A percentile compares a stretch with the other conserved stretches of the same genome.
phyloP scores from a whole-genome alignment of 2,329 filamentous ascomycete genomes.

The Aotearoamyces nothofagi region DNA sequence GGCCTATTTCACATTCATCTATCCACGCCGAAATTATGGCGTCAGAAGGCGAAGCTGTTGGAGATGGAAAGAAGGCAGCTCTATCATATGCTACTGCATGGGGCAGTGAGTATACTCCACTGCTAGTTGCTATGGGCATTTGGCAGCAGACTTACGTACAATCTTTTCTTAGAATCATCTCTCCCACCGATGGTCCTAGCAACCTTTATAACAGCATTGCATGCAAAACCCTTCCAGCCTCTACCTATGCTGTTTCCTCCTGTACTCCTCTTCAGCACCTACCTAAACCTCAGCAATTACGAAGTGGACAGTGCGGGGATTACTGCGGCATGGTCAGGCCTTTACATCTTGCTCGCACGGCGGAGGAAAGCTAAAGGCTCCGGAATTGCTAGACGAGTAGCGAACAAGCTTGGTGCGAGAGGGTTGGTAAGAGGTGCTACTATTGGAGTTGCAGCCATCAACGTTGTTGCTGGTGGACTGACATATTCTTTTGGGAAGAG shows the following conservation, averaged over 20 bases:
- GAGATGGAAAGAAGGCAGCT: conserved; percentile 22
- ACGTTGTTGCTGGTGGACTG: conserved; percentile 32
- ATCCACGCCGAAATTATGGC: conserved; percentile 15
- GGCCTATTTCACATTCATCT: too few relatives aligned
- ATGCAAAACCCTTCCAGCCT: conserved; percentile 48
- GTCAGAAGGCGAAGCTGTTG: conserved; percentile 8
- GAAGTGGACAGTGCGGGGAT: conserved; percentile 48
- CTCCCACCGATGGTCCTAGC: conserved; percentile 50
- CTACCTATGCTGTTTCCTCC: conserved; percentile 55
- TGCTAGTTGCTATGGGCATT: background rate
- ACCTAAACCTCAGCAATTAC: conserved; percentile 47
- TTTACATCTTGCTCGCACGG: conserved; percentile 47
- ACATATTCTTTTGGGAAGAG: conserved; percentile 34
- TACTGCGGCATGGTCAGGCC: conserved; percentile 46
- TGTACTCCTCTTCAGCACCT: conserved; percentile 48
- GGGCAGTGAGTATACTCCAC: conserved; percentile 28
- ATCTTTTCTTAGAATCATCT: conserved; percentile 36
- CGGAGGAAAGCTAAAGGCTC: conserved; percentile 27
- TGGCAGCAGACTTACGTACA: conserved; percentile 3
- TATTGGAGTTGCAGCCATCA: conserved; percentile 31
- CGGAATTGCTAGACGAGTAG: conserved; percentile 21
- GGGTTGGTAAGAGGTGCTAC: conserved; percentile 35
- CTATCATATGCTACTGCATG: conserved; percentile 31
- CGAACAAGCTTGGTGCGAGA: conserved; percentile 30
- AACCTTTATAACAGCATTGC: conserved; percentile 49